phyloP scores from a whole-genome alignment of 2,329 filamentous ascomycete species.

The Colletotrichum sp. region DNA sequence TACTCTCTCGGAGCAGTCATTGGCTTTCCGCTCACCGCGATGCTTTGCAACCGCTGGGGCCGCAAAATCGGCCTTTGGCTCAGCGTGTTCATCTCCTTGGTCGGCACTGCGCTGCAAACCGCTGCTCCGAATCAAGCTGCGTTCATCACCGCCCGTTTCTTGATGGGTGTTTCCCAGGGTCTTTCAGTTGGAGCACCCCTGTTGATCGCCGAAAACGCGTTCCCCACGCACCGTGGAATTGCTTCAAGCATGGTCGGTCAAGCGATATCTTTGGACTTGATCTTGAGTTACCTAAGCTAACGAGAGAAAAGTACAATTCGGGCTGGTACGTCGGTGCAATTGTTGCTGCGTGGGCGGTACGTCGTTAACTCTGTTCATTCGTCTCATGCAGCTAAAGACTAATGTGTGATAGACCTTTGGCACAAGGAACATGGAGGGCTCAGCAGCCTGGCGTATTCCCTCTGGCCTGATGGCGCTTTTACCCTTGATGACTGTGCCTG shows the following conservation, averaged over 20 bases:
- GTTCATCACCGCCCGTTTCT: constrained; percentile 36
- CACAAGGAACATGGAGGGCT: constrained; percentile 40
- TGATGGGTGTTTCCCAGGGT: constrained; percentile 36
- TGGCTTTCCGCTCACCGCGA: constrained; percentile 35
- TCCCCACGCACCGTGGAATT: constrained; percentile 28
- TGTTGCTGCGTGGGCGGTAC: constrained; percentile 28
- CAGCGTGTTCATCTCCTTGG: not conserved
- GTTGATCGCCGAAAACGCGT: constrained; percentile 37
- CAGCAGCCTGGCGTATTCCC: constrained; percentile 56
- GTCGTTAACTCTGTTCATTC: not conserved
- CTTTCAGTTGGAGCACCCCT: constrained; percentile 32
- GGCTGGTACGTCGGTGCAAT: constrained; percentile 27
- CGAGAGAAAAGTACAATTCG: not conserved
- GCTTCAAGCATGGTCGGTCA: not conserved
- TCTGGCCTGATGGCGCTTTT: constrained; percentile 51
- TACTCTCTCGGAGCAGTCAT: constrained; percentile 43
- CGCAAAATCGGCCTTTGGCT: constrained; percentile 12
- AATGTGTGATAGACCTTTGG: constrained; percentile 37
- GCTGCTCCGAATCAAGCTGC: constrained; percentile 23
- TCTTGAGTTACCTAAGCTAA: not conserved
- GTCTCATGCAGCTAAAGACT: accelerated
- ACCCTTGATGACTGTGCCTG: constrained; percentile 38
- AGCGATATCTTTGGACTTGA: not conserved
- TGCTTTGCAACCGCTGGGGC: constrained; percentile 27
- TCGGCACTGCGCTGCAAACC: constrained; percentile 28